These are phyloP conservation scores for Microdochium trichocladiopsis DNA, from an alignment of 2,329 filamentous ascomycete genomes.

Conservation along the genomic window DNA sequence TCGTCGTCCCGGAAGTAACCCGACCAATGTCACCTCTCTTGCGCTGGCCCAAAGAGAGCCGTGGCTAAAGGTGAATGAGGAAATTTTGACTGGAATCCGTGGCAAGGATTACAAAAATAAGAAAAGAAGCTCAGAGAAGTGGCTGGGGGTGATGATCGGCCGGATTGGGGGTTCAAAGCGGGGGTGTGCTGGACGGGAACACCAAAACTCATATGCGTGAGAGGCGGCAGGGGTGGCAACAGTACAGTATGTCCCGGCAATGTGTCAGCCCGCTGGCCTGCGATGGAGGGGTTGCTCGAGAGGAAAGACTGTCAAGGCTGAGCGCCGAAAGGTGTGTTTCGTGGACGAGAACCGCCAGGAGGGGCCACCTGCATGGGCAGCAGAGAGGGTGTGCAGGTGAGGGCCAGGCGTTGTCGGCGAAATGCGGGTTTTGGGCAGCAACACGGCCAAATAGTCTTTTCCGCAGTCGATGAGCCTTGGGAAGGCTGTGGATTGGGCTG, in stretches of 20 bases:
- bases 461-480: too few relatives aligned
- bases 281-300: neutral
- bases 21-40: neutral
- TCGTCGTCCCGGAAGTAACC: neutral
- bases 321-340: neutral
- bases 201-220: neutral
- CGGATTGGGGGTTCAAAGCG: neutral
- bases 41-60: neutral
- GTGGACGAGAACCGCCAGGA: neutral
- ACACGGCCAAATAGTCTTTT: neutral
- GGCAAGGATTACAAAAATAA: neutral
- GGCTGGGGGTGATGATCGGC: neutral
- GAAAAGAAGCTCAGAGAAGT: neutral
- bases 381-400: neutral
- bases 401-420: neutral
- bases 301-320: neutral
- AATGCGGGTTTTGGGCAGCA: constrained; percentile 1
- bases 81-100: neutral
- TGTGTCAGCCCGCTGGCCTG: too few relatives aligned
- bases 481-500: too few relatives aligned
- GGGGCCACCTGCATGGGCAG: neutral
- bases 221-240: neutral
- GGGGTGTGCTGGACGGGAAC: neutral
- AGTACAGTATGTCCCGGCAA: too few relatives aligned
- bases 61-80: neutral